phyloP scores from a whole-genome alignment of 768 basidiomycete genomes.

The Tylopilus rubrobrunneus region DNA sequence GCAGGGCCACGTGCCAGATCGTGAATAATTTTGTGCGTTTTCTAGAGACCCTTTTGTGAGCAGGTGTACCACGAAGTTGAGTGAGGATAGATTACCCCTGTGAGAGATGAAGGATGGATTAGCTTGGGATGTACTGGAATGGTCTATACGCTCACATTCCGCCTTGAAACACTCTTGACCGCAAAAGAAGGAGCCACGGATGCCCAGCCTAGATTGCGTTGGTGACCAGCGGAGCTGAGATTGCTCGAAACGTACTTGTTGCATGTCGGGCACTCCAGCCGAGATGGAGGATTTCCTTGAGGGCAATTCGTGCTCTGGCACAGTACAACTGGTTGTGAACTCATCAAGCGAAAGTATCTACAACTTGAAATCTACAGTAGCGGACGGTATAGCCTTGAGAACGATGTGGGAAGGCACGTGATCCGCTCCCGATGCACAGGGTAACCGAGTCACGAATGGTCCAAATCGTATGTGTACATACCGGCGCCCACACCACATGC shows the following conservation, averaged over 20 bases:
- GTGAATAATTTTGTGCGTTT: conserved; percentile 79
- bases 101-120: not conserved
- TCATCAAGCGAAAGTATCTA: conserved; percentile 30
- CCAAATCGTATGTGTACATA: no score
- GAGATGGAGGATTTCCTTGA: conserved; percentile 81
- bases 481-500: not conserved
- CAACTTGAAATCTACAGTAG: not conserved
- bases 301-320: conserved; percentile 73
- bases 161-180: conserved; percentile 96
- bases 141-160: conserved; percentile 60
- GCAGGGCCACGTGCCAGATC: conserved; percentile 44
- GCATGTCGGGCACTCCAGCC: conserved; percentile 91
- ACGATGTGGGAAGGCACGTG: conserved; percentile 14
- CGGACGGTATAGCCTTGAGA: not conserved
- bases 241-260: conserved; percentile 61
- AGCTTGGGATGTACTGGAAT: not conserved
- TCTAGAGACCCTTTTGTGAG: conserved; percentile 40
- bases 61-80: not conserved
- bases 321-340: conserved; percentile 32
- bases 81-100: conserved; percentile 23
- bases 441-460: no score
- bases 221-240: not conserved
- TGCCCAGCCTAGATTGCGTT: conserved; percentile 55
- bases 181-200: conserved; percentile 86
- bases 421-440: not conserved